These are phyloP conservation scores for Aspergillus diversus DNA, from an alignment of 495 filamentous ascomycete species.

Conservation along the genomic window DNA sequence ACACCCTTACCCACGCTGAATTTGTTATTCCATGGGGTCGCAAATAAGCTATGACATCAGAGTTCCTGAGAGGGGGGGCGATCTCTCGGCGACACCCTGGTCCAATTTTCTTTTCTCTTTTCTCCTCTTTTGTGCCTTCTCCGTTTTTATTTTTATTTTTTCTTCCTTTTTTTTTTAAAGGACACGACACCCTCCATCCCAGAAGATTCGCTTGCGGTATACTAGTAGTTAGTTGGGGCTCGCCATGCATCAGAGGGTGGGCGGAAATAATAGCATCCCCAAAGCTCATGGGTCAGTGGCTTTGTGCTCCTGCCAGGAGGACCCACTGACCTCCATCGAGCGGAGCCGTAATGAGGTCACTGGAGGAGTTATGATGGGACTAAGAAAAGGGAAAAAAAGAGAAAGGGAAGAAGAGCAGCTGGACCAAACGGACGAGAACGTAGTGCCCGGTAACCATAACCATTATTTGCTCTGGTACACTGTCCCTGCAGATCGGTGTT, in stretches of 20 bases:
- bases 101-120: no score
- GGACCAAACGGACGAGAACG: neutral
- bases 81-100: neutral
- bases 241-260: constrained; percentile 22
- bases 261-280: constrained; percentile 33
- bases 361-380: constrained; percentile 14
- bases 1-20: constrained; percentile 1
- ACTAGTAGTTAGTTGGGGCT: neutral
- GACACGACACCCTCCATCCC: constrained; percentile 5
- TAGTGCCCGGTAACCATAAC: no score
- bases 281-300: constrained; percentile 21
- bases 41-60: constrained; percentile 23
- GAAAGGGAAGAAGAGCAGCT: neutral
- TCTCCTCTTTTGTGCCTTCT: no score
- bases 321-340: constrained; percentile 20
- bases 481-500: constrained; percentile 24
- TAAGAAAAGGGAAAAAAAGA: neutral
- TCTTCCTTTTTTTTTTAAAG: neutral
- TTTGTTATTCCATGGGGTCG: constrained; percentile 1
- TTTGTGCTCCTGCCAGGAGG: constrained; percentile 25
- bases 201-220: constrained; percentile 6
- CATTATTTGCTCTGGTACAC: neutral
- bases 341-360: constrained; percentile 40
- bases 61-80: constrained; percentile 12
- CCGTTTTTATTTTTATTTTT: no score